Evolutionary conservation across 495 filamentous ascomycete genomes (phyloP).

Genomic region (Amniculicola lignicola): DNA sequence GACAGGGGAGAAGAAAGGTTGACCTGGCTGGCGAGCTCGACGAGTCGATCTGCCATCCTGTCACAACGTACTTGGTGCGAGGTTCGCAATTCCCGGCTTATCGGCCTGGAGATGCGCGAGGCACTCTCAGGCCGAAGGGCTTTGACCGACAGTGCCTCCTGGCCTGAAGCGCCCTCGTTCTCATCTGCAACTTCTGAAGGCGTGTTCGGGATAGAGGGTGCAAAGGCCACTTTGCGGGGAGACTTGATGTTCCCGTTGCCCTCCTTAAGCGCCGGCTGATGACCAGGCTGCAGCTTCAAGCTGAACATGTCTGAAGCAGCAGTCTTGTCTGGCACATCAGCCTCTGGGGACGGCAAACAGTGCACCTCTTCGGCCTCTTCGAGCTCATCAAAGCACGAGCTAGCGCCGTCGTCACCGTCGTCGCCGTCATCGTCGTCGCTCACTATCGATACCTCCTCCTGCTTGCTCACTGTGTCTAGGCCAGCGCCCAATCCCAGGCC

Average conservation of each 20-base stretch:
- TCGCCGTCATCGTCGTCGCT: conserved; percentile 23
- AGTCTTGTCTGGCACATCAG: conserved; percentile 22
- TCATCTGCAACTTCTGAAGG: conserved; percentile 26
- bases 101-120: conserved; percentile 9
- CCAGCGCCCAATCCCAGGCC: conserved; percentile 51
- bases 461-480: conserved; percentile 16
- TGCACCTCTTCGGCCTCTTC: conserved; percentile 27
- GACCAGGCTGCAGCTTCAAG: conserved; percentile 33
- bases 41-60: conserved; percentile 14
- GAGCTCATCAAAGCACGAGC: conserved; percentile 20
- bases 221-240: conserved; percentile 36
- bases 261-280: conserved; percentile 32
- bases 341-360: conserved; percentile 24
- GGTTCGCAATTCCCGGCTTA: conserved; percentile 18
- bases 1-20: conserved; percentile 24
- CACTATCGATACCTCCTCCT: conserved; percentile 17
- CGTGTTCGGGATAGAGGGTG: conserved; percentile 26
- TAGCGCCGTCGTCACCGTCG: conserved; percentile 25
- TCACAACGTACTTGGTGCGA: conserved; percentile 35
- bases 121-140: background rate
- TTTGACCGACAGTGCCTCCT: conserved; percentile 9
- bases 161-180: conserved; percentile 23
- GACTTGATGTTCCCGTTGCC: conserved; percentile 32
- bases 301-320: conserved; percentile 36
- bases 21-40: conserved; percentile 22